Base-by-base conservation (phyloP, 345 rosid species). In the Ricinus communis region DNA sequence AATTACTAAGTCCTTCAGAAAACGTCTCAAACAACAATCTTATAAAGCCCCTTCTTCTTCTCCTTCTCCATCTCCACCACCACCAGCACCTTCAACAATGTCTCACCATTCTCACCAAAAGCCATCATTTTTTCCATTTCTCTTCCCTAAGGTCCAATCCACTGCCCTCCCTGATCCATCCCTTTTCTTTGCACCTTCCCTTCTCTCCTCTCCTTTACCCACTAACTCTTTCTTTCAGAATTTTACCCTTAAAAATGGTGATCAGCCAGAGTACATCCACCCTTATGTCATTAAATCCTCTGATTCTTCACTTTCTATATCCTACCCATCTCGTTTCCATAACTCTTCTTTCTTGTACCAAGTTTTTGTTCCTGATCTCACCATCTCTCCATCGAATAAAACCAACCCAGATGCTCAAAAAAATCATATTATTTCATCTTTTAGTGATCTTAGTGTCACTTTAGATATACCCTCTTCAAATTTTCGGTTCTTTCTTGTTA, bases 191-290 rank as follows among this genome's bases (percentile, higher is more conserved):
- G 69, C 94, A 0, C 86, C 76, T 13, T 56, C 68, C 40, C 96
- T 90, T 71, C 90, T 90, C 81, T 84, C 91, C 38, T 15, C 80
- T 12, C 98, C 98, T 50, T 82, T 88, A 68, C 98, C 97, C 0
- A 93, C 98, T 10, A 93, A 88, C 70, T 91, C 91, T 59, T 93
- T 90, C 85, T 93, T 93, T 85, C 97, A 93, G 53, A 93, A 93
- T 78, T 90, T 89, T 71, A 81, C 93, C 55, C 93, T 93, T 31
- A 90, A 90, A 49, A 84, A 82, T 36, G 98, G 98, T 55, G 91
- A 90, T 53, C 91, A 89, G 56, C 85, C 88, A 0, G 98, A 93
- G 60, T 93, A 93, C 77, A 86, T 93, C 73, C 96, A 93, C 28
- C 98, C 98, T 0, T 93, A 93, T 78, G 84, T 88, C 68, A 47